Evolutionary conservation across 768 basidiomycete species (phyloP), one percentile per base, ranked within the genome.

Genomic region (Panaeolus cyanescens): DNA sequence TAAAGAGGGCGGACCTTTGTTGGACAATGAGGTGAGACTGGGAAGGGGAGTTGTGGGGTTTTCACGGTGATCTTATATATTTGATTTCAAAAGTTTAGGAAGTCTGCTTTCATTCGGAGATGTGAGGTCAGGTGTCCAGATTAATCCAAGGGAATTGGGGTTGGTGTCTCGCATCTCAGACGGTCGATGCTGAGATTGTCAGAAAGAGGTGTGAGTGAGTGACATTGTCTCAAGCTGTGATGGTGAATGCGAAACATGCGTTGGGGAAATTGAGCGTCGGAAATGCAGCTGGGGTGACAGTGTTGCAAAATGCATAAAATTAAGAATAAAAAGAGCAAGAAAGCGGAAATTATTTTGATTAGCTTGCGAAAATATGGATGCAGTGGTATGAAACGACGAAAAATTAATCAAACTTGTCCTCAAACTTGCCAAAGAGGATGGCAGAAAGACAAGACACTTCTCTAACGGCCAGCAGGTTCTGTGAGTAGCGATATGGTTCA

Each of bases 381-480:
- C 15, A 50, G 1, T 50, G 45, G 45, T 30, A 50, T 28, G 12
- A 28, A 28, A 15, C 12, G 39, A 42, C 0, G 19, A 22, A 42
- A 28, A 13, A 50, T 50, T 13, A 50, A 5, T 61, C 5, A 56
- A 84, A 79, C 59, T 74, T 77, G 60, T 87, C 85, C 57, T 88
- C 85, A 64, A 89, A 93, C 65, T 81, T 82, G 22, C 85, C 83
- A 71, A 90, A 92, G 32, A 90, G 77, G 57, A 93, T 87, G 0
- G 92, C 92, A 54, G 88, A 85, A 55, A 93, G 79, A 64, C 83
- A 87, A 30, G 79, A 73, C 13, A 91, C 82, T 72, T 93, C 91
- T 63, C 85, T 77, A 60, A 87, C 67, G 17, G 80, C 84, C 70
- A 86, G 76, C 45, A 93, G 67, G 60, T 82, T 85, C 91, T 92